Conservation (phyloP, 176 grass and related monocot species). For the Pontederia crassipes region DNA sequence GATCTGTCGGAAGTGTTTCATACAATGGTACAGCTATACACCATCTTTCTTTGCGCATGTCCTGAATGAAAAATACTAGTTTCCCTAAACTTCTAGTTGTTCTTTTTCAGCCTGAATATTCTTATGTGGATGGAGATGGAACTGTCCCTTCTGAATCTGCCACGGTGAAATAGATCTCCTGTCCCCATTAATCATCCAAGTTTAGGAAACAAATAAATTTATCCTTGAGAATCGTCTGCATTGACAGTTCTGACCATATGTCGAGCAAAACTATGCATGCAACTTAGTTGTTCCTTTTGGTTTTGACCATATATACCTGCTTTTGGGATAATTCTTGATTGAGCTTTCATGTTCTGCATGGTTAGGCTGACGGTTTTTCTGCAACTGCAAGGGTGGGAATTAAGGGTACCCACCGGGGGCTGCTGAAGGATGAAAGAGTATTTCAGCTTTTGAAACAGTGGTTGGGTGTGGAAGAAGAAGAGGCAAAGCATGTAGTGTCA, state of each 20-base stretch:
- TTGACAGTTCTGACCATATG: no score
- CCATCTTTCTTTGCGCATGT: constrained; percentile 10
- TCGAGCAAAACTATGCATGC: no score
- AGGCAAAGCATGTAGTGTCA: background rate
- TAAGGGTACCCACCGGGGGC: constrained; percentile 43
- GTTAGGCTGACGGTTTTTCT: constrained; percentile 71
- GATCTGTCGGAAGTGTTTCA: constrained; percentile 81
- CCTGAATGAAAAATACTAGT: no score
- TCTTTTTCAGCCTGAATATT: constrained; percentile 63
- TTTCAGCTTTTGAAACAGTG: constrained; percentile 59
- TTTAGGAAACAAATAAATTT: no score
- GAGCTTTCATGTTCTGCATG: background rate
- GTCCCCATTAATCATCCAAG: background rate
- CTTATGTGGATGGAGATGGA: constrained; percentile 85
- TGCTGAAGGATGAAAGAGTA: constrained; percentile 54
- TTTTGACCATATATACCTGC: no score
- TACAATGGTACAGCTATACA: constrained; percentile 46
- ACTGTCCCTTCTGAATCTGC: constrained; percentile 79
- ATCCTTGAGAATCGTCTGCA: no score
- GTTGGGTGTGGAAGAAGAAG: constrained; percentile 39
- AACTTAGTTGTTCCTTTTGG: no score
- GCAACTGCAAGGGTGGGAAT: constrained; percentile 65
- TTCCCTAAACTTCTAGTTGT: background rate
- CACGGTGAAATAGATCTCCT: constrained; percentile 34
- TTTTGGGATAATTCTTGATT: no score